A percentile compares a stretch with the other conserved stretches of the same genome.
These are phyloP conservation scores for Exsudoporus frostii DNA, from an alignment of 768 basidiomycete species.

Conservation along the genomic window DNA sequence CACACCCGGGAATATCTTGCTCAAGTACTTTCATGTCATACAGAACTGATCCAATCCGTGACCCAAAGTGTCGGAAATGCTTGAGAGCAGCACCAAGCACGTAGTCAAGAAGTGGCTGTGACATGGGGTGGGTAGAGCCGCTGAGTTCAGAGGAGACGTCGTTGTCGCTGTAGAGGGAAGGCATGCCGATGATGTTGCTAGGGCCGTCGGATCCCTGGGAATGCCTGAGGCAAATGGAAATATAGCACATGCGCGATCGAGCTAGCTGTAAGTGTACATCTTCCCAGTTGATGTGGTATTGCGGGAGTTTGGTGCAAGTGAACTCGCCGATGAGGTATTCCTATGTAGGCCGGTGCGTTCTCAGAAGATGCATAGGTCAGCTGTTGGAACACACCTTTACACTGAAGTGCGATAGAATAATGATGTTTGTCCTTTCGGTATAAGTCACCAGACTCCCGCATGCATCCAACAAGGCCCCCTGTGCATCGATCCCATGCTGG, in stretches of 20 bases:
- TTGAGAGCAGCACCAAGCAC: background rate
- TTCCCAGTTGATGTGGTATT: background rate
- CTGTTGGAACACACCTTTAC: background rate
- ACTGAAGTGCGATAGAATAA: slow-evolving; percentile 4
- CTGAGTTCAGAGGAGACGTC: too few relatives aligned
- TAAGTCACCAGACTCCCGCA: slow-evolving; percentile 7
- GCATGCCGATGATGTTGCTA: too few relatives aligned
- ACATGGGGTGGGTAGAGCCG: background rate
- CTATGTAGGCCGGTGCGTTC: background rate
- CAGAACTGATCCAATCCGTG: background rate
- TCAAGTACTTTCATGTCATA: background rate
- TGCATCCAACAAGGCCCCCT: slow-evolving; percentile 1
- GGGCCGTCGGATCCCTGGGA: background rate
- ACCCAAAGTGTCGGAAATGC: background rate
- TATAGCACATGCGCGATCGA: background rate
- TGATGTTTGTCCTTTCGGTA: background rate
- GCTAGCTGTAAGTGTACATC: background rate
- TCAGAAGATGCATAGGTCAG: background rate
- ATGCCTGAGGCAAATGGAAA: background rate
- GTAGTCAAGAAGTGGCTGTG: background rate
- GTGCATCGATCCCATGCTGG: background rate
- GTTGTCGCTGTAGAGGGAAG: too few relatives aligned
- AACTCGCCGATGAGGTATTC: background rate
- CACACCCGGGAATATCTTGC: background rate
- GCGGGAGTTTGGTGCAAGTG: background rate